These are phyloP conservation scores for Penicillium hesseltinei DNA, from an alignment of 2,329 filamentous ascomycete species.

Conservation along the genomic window DNA sequence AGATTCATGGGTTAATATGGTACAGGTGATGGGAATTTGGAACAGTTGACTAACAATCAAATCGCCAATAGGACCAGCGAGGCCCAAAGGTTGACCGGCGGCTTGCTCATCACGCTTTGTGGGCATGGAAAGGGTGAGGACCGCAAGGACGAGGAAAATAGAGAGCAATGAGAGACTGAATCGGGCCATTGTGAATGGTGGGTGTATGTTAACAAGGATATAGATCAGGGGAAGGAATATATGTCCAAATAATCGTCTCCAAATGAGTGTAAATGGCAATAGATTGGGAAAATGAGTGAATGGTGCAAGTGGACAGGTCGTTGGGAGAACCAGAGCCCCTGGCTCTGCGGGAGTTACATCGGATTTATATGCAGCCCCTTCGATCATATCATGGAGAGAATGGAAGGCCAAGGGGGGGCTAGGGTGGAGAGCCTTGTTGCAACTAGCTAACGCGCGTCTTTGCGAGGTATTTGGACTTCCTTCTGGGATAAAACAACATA, in stretches of 20 bases:
- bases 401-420: conserved; percentile 3
- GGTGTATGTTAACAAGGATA: conserved; percentile 1
- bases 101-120: conserved; percentile 17
- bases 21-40: background rate
- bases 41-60: conserved; percentile 18
- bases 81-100: background rate
- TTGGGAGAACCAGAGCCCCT: background rate
- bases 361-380: conserved; percentile 21
- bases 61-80: conserved; percentile 11
- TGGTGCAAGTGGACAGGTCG: background rate
- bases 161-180: conserved; percentile 32
- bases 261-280: conserved; percentile 13
- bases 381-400: background rate
- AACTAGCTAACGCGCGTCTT: background rate
- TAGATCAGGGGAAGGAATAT: conserved; percentile 3
- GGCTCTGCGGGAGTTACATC: conserved; percentile 1
- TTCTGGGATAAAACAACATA: background rate
- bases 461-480: background rate
- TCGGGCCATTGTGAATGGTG: conserved; percentile 30
- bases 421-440: background rate
- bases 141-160: conserved; percentile 30
- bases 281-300: conserved; percentile 7
- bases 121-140: conserved; percentile 31
- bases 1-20: background rate
- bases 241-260: conserved; percentile 7